Conservation (phyloP, 2,329 filamentous ascomycete genomes). For the Verticillium alfalfae region DNA sequence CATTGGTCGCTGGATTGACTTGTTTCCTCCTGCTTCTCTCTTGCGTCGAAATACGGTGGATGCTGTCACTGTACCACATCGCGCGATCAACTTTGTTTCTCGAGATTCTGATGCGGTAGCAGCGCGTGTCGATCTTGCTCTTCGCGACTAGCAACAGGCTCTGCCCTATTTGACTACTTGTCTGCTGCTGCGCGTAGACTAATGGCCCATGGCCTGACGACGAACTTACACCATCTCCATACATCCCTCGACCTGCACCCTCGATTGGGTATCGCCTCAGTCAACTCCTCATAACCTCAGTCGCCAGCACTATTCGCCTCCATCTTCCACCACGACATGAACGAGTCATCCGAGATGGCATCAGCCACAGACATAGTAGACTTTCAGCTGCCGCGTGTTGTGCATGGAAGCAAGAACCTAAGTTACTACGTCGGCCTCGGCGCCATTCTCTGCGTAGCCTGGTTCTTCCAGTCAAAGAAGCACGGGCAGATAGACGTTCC, state of each 20-base stretch:
- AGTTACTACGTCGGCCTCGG: constrained; percentile 36
- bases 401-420: constrained; percentile 22
- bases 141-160: neutral
- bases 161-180: neutral
- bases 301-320: neutral
- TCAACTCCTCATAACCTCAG: neutral
- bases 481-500: constrained; percentile 29
- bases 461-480: constrained; percentile 29
- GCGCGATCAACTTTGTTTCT: neutral
- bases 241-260: neutral
- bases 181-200: neutral
- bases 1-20: neutral
- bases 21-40: neutral
- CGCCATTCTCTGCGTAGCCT: constrained; percentile 27
- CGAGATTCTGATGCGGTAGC: neutral
- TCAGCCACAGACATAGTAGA: constrained; percentile 13
- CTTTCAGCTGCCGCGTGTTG: constrained; percentile 18
- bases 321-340: constrained; percentile 3
- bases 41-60: neutral
- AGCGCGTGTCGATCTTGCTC: neutral
- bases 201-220: neutral
- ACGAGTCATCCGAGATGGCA: constrained; percentile 10
- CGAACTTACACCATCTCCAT: neutral
- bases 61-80: neutral
- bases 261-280: neutral